Evolutionary conservation across 2,329 filamentous ascomycete species (phyloP).

Genomic region (Nemania bipapillata): DNA sequence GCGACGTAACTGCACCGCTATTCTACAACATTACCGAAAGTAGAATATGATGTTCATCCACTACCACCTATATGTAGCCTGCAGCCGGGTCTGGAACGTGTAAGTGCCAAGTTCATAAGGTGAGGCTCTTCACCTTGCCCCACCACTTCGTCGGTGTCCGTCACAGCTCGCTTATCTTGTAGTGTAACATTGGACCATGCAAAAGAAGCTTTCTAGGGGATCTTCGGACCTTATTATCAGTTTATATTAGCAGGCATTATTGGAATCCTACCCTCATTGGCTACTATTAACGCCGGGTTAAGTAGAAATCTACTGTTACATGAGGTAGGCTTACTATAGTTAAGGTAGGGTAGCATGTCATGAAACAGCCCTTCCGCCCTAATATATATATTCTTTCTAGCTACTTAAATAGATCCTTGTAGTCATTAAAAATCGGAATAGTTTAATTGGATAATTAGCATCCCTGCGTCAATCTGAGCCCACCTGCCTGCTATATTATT

Average conservation of each 20-base stretch:
- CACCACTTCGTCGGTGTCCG: not conserved
- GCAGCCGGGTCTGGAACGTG: no score
- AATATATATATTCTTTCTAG: no score
- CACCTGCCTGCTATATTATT: no score
- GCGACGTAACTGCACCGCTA: not conserved
- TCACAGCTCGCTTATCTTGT: not conserved
- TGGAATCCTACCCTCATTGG: no score
- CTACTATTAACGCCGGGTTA: not conserved
- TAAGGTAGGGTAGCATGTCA: not conserved
- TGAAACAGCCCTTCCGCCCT: no score
- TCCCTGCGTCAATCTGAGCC: no score
- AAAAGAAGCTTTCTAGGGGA: not conserved
- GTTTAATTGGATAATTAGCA: no score
- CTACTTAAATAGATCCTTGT: no score
- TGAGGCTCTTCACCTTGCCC: not conserved
- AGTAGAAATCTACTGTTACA: not conserved
- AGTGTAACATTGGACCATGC: not conserved
- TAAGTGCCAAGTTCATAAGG: not conserved
- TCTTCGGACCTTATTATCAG: not conserved
- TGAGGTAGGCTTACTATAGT: not conserved
- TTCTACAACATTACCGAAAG: not conserved
- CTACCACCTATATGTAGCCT: not conserved
- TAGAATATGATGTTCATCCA: not conserved
- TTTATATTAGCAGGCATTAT: not conserved
- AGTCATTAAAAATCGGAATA: no score